Base-by-base conservation (phyloP, 352 stramenopile genomes). In the Achlya hypogyna region DNA sequence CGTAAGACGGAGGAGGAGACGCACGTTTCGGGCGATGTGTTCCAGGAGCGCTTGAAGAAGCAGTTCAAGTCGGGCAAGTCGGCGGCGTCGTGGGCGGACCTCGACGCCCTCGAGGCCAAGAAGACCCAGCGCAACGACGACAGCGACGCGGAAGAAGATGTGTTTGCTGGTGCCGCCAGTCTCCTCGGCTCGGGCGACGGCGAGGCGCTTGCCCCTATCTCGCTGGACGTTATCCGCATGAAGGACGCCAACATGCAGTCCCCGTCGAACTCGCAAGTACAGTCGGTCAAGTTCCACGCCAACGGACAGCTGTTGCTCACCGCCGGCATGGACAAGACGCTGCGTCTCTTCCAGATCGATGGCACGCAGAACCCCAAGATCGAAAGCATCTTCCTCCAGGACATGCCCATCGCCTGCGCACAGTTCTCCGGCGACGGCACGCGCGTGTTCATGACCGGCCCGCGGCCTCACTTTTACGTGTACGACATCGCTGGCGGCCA, bases 391-490 rank as follows among this genome's bases (percentile, higher is more conserved):
- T 94, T 91, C 47, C 72, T 98, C 38, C 82, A 92, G 63, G 92
- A 97, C 56, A 69, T 98, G 51, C 91, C 93, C 2, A 95, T 98
- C 12, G 65, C 75, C 10, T 79, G 85, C 59, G 89, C 91, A 20
- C 83, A 87, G 74, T 98, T 96, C 70, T 87, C 88, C 20, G 53
- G 81, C 12, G 72, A 75, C 16, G 88, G 90, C 38, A 82, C 77
- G 28, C 79, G 93, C 67, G 87, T 97, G 16, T 78, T 99, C 22
- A 71, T 98, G 5, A 89, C 84, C 4, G 96, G 97, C 23, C 85
- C 95, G 28, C 90, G 96, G 40, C 82, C 91, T 42, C 98, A 97
- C 75, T 99, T 98, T 71, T 99, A 99, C 74, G 90, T 86, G 60
- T 98, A 98, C 75, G 95, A 99, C 78, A 79, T 98, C 23, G 84